Base-by-base conservation (phyloP, 179 eudicot species). In the Beta lomatogona region DNA sequence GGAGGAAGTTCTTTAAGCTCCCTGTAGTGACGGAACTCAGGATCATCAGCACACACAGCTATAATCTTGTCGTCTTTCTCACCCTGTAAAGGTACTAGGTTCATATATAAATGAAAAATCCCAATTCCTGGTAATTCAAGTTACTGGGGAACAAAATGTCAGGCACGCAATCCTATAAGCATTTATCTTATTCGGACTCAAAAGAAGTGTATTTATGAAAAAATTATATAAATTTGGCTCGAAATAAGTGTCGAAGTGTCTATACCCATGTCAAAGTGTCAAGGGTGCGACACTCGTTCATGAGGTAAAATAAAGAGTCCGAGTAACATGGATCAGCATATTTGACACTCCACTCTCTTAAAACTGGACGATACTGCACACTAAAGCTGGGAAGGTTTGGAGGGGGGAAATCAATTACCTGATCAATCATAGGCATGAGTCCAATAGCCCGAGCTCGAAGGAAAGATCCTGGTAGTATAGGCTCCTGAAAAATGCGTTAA, bases 351-450 rank as follows among this genome's bases (percentile, higher is more conserved):
- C 68, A 15, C 4, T 68, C 22, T 31, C 4, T 66, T 10, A 48
- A 19, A 48, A 64, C 18, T 64, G 69, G 25, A 64, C 10, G 16
- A 25, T 9, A 15, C 67, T 22, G 55, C 75, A n/a, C 6, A 21
- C 4, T 71, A 71, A 41, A 18, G 14, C 45, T 45, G 14, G 41
- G 31, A 53, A 66, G 13, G 67, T 36, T 57, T 22, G 45, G 77
- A 8, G 9, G 54, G 41, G 55, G 28, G 45, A 4, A 12, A n/a
- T 44, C 12, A 54, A n/a, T 84, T 81, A 94, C 98, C 94, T 94
- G 98, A 89, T 94, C 98, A 83, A 93, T 92, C 98, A 94, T 94
- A 74, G 98, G 98, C 98, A 94, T 92, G 83, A 94, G 89, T 81
- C 97, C 98, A 79, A 94, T 94, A 45, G 98, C 98, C 79, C 97